A percentile compares a stretch with the other conserved stretches of the same genome.
Conservation (phyloP, 1,139 yeast genomes). For the Hansenula anomala region DNA sequence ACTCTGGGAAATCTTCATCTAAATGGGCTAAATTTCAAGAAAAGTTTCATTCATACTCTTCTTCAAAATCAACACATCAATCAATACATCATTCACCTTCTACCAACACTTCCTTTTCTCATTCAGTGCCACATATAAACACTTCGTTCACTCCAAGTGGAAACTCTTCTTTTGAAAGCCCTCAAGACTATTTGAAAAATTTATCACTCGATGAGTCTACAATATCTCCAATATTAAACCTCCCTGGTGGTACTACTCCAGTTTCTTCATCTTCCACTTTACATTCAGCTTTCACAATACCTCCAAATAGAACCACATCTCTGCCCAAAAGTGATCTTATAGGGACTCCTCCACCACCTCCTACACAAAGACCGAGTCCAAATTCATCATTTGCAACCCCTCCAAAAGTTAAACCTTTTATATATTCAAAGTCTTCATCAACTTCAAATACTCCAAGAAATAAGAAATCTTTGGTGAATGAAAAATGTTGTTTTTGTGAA, state of each 20-base stretch:
- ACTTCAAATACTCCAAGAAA: constrained; percentile 12
- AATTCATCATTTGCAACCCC: constrained; percentile 8
- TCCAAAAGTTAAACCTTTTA: constrained; percentile 14
- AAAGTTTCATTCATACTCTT: constrained; percentile 11
- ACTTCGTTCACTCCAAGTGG: too few relatives aligned
- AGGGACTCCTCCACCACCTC: neutral
- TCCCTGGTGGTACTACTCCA: neutral
- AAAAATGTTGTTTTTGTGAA: constrained; percentile 29
- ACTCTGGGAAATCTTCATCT: constrained; percentile 6
- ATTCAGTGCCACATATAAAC: too few relatives aligned
- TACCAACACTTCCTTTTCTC: neutral
- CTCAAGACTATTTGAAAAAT: neutral
- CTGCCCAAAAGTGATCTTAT: neutral
- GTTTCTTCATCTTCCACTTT: too few relatives aligned
- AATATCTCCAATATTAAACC: neutral
- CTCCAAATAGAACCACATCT: neutral
- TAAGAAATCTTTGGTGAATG: constrained; percentile 13
- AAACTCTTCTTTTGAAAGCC: neutral
- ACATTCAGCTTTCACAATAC: neutral
- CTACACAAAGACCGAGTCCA: constrained; percentile 8
- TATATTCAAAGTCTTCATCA: constrained; percentile 10
- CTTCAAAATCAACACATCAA: neutral
- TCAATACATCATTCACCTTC: neutral
- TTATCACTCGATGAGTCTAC: neutral
- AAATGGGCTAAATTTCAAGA: constrained; percentile 21